Base-by-base conservation (phyloP, 176 grass and related monocot species). In the Oryza glumipatula region DNA sequence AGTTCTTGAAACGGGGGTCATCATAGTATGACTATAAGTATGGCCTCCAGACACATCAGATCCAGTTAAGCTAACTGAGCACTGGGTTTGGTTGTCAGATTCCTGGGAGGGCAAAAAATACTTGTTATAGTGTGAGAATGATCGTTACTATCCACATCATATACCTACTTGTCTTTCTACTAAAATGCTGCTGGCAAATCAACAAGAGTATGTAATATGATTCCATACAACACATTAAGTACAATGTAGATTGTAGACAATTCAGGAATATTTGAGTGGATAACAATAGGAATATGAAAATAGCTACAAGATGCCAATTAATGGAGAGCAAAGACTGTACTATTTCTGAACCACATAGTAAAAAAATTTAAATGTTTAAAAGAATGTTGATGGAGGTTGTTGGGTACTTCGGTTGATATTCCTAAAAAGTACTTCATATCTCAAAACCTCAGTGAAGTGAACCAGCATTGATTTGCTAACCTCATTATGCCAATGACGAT, bases 51-150 rank as follows among this genome's bases (percentile, higher is more conserved):
- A 76, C 7, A 74, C 49, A 86, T 92, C 88, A 38, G 88, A 90
- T 85, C 91, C 88, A 72, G 67, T 30, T 13, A 87, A 74, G 63
- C 88, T 90, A 11, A 82, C 65, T 75, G 85, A 90, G 77, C 88
- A 90, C 35, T 88, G 91, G 54, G 88, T 93, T 88, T 90, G 88
- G 43, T 82, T 78, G 68, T 93, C 91, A 15, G 49, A 88, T 11
- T 87, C 88, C 91, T 93, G 72, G 32, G 43, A 77, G 21, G 6
- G 22, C 9, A 22, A 60, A 16, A 16, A 78, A 39, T 24, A 21
- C 26, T n/a, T 74, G 41, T 76, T 76, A 84, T 11, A 63, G 58
- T 76, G 21, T 76, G 46, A 19, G 49, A 52, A 52, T 52, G 72
- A 38, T 26, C 12, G 11, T 21, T 38, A 5, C 23, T 70, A 11